A percentile compares a stretch with the other conserved stretches of the same genome.
Evolutionary conservation across 768 basidiomycete species (phyloP).

Genomic region (Macrolepiota fuliginosa): DNA sequence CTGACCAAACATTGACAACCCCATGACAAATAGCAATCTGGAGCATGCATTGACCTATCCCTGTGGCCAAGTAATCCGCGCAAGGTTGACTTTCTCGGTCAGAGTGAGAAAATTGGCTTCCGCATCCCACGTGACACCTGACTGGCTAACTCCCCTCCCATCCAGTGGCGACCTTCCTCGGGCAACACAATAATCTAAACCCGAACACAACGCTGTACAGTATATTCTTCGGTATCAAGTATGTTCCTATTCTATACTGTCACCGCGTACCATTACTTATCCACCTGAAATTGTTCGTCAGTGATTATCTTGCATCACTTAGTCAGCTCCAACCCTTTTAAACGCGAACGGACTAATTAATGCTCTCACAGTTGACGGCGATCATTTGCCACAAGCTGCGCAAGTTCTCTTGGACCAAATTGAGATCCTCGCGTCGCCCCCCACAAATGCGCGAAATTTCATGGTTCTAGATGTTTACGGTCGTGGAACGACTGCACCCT

Average conservation of each 20-base stretch:
- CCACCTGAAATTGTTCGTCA: slow-evolving; percentile 14
- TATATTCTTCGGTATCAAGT: slow-evolving; percentile 58
- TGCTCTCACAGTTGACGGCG: slow-evolving; percentile 35
- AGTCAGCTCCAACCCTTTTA: slow-evolving; percentile 24
- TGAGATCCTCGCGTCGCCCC: slow-evolving; percentile 40
- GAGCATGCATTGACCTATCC: slow-evolving; percentile 44
- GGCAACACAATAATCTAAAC: slow-evolving; percentile 42
- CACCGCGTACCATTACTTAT: slow-evolving; percentile 4
- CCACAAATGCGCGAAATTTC: slow-evolving; percentile 49
- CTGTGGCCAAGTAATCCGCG: slow-evolving; percentile 51
- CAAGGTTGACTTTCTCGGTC: slow-evolving; percentile 45
- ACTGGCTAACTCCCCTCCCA: background rate
- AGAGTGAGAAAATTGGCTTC: slow-evolving; percentile 29
- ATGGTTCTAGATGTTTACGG: slow-evolving; percentile 52
- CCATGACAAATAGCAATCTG: slow-evolving; percentile 29
- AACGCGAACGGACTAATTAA: background rate
- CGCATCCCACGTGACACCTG: background rate
- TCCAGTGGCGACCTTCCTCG: slow-evolving; percentile 41
- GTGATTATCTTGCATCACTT: slow-evolving; percentile 42
- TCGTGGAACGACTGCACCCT: slow-evolving; percentile 34
- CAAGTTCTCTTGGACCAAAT: slow-evolving; percentile 43
- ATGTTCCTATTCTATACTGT: slow-evolving; percentile 11
- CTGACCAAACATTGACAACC: background rate
- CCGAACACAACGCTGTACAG: slow-evolving; percentile 48
- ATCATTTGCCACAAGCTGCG: slow-evolving; percentile 45